Evolutionary conservation across 148 eudicot species (phyloP), one percentile per base, ranked within the genome.

Genomic region (Chenopodium berlandieri): DNA sequence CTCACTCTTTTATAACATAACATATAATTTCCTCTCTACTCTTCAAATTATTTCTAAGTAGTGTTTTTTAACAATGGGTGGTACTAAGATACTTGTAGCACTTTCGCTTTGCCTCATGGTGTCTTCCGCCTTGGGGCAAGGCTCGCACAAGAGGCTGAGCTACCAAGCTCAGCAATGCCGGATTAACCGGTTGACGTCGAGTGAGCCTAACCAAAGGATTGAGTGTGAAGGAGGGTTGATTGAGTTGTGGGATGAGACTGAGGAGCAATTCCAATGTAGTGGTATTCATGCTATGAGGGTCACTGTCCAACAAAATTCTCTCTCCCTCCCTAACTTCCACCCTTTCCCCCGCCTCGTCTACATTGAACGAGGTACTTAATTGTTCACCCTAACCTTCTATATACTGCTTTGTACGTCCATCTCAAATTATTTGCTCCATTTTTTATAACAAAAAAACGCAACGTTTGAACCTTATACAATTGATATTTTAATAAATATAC

Each of bases 241-340:
- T 16, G 97, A 93, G 80, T 0, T 84, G 44, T 93, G 97, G 97
- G 88, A 90, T 74, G 86, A 85, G 23, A 78, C 70, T 11, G 88
- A 91, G 50, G 91, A 91, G 11, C 92, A 91, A 80, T 93, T 85
- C 83, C 94, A 86, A 76, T 93, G 97, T 27, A 90, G 86, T 75
- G 94, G 93, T 1, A 86, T 93, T 12, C 82, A 86, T 23, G 86
- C 97, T 4, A 54, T 86, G 84, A 89, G 87, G 80, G 58, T 84
- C 37, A 85, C 80, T 30, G 30, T 93, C 20, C 88, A 78, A 34
- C 91, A 89, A 17, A 83, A 89, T 48, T 81, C 85, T 27, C 93
- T 93, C 60, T 30, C 86, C 25, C 75, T 90, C 34, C 94, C 94
- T 30, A 90, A 83, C 82, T 93, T 76, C 86, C 89, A 85, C 27